Conservation (phyloP, 2,329 filamentous ascomycete species). For the Phaeophleospora eucalypticola region DNA sequence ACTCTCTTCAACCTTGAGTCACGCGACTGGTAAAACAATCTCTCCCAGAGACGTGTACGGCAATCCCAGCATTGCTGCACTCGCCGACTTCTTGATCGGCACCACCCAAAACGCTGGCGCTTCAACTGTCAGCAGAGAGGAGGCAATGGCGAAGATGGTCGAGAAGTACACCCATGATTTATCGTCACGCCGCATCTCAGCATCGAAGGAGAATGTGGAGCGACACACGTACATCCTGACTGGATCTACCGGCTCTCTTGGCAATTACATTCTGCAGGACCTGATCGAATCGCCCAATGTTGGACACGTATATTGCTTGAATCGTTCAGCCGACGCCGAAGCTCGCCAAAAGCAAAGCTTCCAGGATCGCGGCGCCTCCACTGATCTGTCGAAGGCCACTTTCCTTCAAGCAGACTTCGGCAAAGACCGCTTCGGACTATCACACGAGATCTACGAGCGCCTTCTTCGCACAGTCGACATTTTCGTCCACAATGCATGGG, state of each 20-base stretch:
- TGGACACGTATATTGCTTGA: constrained; percentile 31
- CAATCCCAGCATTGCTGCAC: constrained; percentile 28
- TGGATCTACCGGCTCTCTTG: constrained; percentile 35
- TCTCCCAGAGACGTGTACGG: constrained; percentile 32
- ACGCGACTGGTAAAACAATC: constrained; percentile 20
- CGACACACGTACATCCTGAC: constrained; percentile 32
- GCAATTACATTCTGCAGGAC: constrained; percentile 32
- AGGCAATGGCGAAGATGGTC: constrained; percentile 29
- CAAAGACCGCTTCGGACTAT: constrained; percentile 26
- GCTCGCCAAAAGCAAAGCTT: constrained; percentile 23
- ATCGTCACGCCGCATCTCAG: constrained; percentile 3
- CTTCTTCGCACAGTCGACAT: constrained; percentile 24
- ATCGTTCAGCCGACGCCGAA: constrained; percentile 24
- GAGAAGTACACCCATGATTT: constrained; percentile 29
- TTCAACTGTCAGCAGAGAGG: constrained; percentile 12
- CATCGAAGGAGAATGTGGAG: constrained; percentile 4
- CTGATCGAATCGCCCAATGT: constrained; percentile 27
- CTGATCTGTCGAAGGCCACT: constrained; percentile 26
- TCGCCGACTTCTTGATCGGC: constrained; percentile 20
- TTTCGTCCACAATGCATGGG: constrained; percentile 38
- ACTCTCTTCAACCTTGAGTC: constrained; percentile 25
- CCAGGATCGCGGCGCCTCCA: constrained; percentile 17
- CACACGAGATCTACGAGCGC: constrained; percentile 17
- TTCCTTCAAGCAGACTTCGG: constrained; percentile 27
- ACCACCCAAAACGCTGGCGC: constrained; percentile 5